Base-by-base conservation (phyloP, 129 eudicot genomes). In the Ambrosia artemisiifolia region DNA sequence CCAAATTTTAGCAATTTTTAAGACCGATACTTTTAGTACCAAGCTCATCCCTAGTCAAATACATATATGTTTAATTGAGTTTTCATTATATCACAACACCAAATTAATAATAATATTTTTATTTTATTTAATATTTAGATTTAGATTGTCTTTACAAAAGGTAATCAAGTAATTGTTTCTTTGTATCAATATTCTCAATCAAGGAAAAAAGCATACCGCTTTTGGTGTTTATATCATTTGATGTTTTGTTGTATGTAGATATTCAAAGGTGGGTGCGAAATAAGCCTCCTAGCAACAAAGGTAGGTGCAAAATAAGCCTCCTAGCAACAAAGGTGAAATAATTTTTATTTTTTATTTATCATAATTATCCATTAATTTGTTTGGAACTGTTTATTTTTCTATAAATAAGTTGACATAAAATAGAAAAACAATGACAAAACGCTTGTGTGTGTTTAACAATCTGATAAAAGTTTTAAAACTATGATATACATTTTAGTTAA, bases 211-310 rank as follows among this genome's bases (percentile, higher is more conserved):
- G 5, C 8, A 34, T 30, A 13, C 46, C 56, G 13, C 69, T 72
- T 59, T 72, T 72, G 50, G 72, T 17, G 57, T n/a, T 43, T 60
- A 28, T 16, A 72, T 72, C 69, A 72, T 72, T 60, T 60, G 19
- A 72, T 72, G 77, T 72, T 72, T 72, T 72, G 77, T 72, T 44
- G 60, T 72, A 46, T 44, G 47, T 46, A 44, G 77, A 72, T 60
- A 71, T 38, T 42, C 11, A 44, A 60, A 43, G 69, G 69, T 72
- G 69, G 69, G 48, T 30, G 59, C 59, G 44, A 60, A 30, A 32
- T 13, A 44, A 44, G 50, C 71, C 33, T 66, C 20, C n/a, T 24
- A 13, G 64, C 63, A 51, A 70, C 40, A 5, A 51, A 69, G 5
- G 49, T 6, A n/a, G 69, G 48, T 30, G 59, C 59, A 60, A 60